Evolutionary conservation across 768 basidiomycete genomes (phyloP).

Genomic region (Tremella mesenterica): DNA sequence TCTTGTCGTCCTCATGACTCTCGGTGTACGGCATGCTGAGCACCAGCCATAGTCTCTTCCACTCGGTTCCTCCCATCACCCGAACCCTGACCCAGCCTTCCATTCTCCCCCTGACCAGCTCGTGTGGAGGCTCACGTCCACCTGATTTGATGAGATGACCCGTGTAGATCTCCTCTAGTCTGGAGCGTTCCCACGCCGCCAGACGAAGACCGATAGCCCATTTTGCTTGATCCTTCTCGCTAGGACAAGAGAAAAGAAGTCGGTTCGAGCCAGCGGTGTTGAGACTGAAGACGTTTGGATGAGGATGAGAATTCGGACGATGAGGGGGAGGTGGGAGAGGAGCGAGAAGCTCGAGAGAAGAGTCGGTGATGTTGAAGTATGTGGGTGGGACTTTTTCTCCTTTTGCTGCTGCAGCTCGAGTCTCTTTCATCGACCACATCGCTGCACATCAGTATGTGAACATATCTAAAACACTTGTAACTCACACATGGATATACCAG

Average conservation of each 20-base stretch:
- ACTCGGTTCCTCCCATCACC: slow-evolving; percentile 93
- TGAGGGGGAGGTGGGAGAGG: slow-evolving; percentile 44
- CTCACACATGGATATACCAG: slow-evolving; percentile 43
- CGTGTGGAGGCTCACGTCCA: slow-evolving; percentile 51
- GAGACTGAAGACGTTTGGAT: slow-evolving; percentile 65
- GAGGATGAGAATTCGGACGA: slow-evolving; percentile 38
- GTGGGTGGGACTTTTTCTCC: slow-evolving; percentile 45
- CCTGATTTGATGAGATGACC: slow-evolving; percentile 70
- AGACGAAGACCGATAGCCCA: slow-evolving; percentile 89
- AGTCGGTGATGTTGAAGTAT: slow-evolving; percentile 43
- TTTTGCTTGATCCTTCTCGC: slow-evolving; percentile 59
- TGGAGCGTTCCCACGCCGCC: slow-evolving; percentile 86
- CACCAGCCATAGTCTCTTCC: slow-evolving; percentile 85
- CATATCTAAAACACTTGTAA: background rate
- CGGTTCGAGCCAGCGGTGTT: slow-evolving; percentile 92
- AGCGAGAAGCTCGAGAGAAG: slow-evolving; percentile 42
- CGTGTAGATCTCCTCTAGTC: slow-evolving; percentile 94
- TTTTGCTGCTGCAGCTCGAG: slow-evolving; percentile 40
- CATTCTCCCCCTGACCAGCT: slow-evolving; percentile 62
- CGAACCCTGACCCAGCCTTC: slow-evolving; percentile 89
- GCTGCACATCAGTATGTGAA: slow-evolving; percentile 20
- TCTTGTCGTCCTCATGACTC: slow-evolving; percentile 38
- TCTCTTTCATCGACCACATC: slow-evolving; percentile 46
- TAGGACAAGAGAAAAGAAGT: slow-evolving; percentile 76
- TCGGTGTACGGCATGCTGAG: slow-evolving; percentile 48